Evolutionary conservation across 1,284 basidiomycete species (phyloP).

Genomic region (Cryptococcus floricola): DNA sequence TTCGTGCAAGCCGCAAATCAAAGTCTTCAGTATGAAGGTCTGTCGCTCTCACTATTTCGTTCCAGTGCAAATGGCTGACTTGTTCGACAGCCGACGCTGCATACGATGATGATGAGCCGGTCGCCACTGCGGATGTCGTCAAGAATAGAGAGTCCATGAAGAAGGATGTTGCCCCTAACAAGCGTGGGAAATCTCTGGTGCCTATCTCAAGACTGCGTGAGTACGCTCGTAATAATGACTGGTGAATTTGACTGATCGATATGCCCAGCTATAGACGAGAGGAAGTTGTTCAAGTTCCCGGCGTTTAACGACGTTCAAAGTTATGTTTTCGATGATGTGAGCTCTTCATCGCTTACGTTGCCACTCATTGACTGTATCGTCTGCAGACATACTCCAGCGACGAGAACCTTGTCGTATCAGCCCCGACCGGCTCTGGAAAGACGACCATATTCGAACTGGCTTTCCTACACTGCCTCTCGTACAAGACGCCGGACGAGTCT

Average conservation of each 20-base stretch:
- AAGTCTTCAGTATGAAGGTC: neutral
- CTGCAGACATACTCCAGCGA: conserved; percentile 59
- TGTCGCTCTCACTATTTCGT: neutral
- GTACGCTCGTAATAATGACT: conserved; percentile 28
- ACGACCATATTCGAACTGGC: conserved; percentile 90
- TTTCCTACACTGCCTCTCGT: conserved; percentile 55
- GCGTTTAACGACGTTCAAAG: conserved; percentile 89
- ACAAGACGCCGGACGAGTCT: conserved; percentile 35
- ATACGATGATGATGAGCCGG: conserved; percentile 2
- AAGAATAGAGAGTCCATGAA: conserved; percentile 5
- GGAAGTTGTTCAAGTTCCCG: conserved; percentile 75
- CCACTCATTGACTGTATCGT: neutral
- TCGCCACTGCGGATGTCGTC: conserved; percentile 16
- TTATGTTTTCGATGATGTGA: conserved; percentile 68
- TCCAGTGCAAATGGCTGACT: neutral
- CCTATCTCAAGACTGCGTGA: conserved; percentile 68
- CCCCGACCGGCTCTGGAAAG: conserved; percentile 89
- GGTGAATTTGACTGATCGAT: neutral
- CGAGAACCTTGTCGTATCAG: conserved; percentile 81
- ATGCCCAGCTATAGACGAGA: conserved; percentile 68
- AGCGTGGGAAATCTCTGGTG: conserved; percentile 56
- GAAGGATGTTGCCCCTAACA: conserved; percentile 30
- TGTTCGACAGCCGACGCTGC: neutral
- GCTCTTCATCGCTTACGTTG: conserved; percentile 19
- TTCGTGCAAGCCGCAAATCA: neutral